Evolutionary conservation across 768 basidiomycete genomes (phyloP).

Genomic region (Tricholoma terreum): DNA sequence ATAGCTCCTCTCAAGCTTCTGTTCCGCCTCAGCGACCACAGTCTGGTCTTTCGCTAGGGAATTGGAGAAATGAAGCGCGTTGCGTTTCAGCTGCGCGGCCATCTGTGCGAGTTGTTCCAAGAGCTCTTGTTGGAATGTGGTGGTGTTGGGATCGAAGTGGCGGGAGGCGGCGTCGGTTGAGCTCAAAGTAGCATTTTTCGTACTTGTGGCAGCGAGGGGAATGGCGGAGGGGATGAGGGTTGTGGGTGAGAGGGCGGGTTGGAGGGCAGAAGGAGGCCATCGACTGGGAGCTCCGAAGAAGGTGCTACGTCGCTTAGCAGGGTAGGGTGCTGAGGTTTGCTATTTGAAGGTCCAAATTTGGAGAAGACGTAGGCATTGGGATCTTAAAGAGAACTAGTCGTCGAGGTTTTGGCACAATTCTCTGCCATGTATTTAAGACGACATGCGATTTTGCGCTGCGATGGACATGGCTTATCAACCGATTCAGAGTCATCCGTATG

Average conservation of each 20-base stretch:
- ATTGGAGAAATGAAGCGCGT: slow-evolving; percentile 74
- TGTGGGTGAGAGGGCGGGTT: slow-evolving; percentile 21
- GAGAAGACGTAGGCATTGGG: slow-evolving; percentile 47
- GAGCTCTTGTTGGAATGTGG: slow-evolving; percentile 68
- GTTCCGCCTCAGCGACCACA: slow-evolving; percentile 62
- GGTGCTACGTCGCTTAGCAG: slow-evolving; percentile 6
- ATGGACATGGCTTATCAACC: slow-evolving; percentile 48
- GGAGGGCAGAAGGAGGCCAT: slow-evolving; percentile 41
- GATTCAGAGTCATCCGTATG: slow-evolving; percentile 48
- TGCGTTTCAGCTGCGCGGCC: slow-evolving; percentile 84
- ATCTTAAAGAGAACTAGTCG: slow-evolving; percentile 49
- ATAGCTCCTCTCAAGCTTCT: slow-evolving; percentile 73
- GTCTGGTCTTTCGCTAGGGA: slow-evolving; percentile 72
- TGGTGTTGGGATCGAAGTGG: slow-evolving; percentile 59
- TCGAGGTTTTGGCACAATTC: slow-evolving; percentile 35
- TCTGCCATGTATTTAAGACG: slow-evolving; percentile 27
- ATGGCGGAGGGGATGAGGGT: slow-evolving; percentile 31
- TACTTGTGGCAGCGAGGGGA: slow-evolving; percentile 22
- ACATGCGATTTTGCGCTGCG: background rate
- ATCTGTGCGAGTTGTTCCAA: slow-evolving; percentile 74
- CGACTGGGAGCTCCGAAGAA: slow-evolving; percentile 19
- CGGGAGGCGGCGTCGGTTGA: slow-evolving; percentile 30
- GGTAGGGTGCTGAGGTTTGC: background rate
- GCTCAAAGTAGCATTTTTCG: slow-evolving; percentile 25
- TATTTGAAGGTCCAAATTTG: slow-evolving; percentile 18